A percentile compares a stretch with the other conserved stretches of the same genome.
Evolutionary conservation across 2,329 filamentous ascomycete genomes (phyloP).

Genomic region (Alternaria metachromatica): DNA sequence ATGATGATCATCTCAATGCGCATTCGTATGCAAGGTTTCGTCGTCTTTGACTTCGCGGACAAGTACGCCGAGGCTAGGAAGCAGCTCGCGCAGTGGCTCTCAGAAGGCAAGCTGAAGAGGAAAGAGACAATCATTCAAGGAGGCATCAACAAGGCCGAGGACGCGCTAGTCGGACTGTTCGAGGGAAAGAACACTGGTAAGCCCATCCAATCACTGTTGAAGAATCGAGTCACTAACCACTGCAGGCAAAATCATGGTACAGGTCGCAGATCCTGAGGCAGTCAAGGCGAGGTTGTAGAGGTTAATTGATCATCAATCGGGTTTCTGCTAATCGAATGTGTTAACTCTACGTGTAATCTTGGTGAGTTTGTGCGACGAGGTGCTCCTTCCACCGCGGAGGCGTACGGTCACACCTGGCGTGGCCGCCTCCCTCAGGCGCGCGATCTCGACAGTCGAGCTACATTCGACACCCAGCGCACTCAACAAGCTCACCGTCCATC

Average conservation of each 20-base stretch:
- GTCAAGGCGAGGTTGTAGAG: constrained; percentile 48
- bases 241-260: constrained; percentile 62
- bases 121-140: constrained; percentile 75
- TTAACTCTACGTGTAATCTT: not conserved
- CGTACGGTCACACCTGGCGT: not conserved
- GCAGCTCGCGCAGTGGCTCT: constrained; percentile 71
- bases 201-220: constrained; percentile 22
- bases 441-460: not conserved
- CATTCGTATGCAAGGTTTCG: constrained; percentile 63
- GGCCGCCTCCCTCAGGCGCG: not conserved
- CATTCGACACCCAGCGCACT: not conserved
- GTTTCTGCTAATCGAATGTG: not conserved
- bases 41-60: constrained; percentile 71
- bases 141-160: constrained; percentile 69
- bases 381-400: not conserved
- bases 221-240: constrained; percentile 6
- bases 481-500: not conserved
- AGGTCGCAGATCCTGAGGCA: constrained; percentile 48
- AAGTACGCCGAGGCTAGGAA: constrained; percentile 65
- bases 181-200: constrained; percentile 74
- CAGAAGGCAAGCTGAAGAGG: constrained; percentile 72
- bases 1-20: constrained; percentile 54
- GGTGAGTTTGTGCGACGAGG: not conserved
- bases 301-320: not conserved
- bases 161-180: constrained; percentile 69